phyloP scores from a whole-genome alignment of 108 stramenopile species.

The Nitzschia putrida region DNA sequence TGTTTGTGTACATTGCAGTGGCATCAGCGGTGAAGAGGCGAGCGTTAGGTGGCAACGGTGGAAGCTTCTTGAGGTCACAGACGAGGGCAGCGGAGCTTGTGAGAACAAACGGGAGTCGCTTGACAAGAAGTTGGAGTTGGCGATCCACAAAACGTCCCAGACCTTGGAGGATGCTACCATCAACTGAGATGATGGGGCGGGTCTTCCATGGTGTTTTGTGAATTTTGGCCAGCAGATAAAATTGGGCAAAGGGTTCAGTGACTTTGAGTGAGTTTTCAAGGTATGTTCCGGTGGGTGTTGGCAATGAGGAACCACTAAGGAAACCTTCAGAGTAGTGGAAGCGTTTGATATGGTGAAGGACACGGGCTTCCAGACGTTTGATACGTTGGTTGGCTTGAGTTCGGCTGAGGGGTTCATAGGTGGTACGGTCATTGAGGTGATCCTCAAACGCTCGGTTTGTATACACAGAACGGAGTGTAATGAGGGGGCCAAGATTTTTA shows the following conservation, averaged over 20 bases:
- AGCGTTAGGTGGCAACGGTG: conserved; percentile 20
- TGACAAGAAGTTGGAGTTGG: background rate
- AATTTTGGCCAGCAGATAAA: conserved; percentile 5
- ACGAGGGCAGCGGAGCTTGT: background rate
- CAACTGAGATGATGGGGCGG: background rate
- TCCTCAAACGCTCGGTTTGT: background rate
- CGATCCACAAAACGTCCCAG: background rate
- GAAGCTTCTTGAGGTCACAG: background rate
- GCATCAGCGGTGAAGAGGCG: conserved; percentile 44
- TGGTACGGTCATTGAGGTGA: background rate
- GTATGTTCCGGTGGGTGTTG: background rate
- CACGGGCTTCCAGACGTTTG: background rate
- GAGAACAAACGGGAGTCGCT: background rate
- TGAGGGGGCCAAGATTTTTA: conserved; percentile 4
- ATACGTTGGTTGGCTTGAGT: background rate
- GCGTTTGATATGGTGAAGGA: background rate
- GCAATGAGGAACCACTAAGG: background rate
- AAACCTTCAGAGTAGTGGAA: background rate
- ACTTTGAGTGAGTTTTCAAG: background rate
- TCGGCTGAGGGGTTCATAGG: background rate
- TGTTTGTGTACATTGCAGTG: conserved; percentile 37
- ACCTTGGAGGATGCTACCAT: background rate
- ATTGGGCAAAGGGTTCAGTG: background rate
- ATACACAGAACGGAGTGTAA: background rate
- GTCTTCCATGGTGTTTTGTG: conserved; percentile 5